Evolutionary conservation across 2,329 filamentous ascomycete species (phyloP), one percentile per base, ranked within the genome.

Genomic region (Exophiala oligosperma): DNA sequence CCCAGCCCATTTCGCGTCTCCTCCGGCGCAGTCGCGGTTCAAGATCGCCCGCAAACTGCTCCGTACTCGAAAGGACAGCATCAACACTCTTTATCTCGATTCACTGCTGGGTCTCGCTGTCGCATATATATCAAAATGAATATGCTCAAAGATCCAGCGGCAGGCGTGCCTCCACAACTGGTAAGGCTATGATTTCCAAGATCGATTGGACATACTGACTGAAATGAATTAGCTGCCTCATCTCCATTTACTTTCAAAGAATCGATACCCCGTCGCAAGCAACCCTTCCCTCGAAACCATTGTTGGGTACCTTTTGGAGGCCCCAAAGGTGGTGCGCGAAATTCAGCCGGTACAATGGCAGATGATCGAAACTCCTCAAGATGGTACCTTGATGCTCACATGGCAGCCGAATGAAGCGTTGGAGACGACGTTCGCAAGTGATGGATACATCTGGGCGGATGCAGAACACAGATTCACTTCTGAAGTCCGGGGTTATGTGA

Each of bases 361-460:
- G 47, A 96, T 93, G 73, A 84, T 97, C 56, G 86, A 94, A 67
- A 84, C 86, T 53, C 93, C 93, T 9, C 82, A 82, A 52, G 91
- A 96, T 74, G 92, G 92, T 56, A 88, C 87, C 7, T 83, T 96
- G 46, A 84, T 94, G 71, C 80, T 97, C 63, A 89, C 89, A 52
- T 97, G 93, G 93, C 92, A 97, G 72, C 89, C 93, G 1, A 79
- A 89, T 52, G 82, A 87, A 67, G 84, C 87, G 57, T 74, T 90
- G 55, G 85, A 84, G 3, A 86, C 83, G 1, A 88, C 86, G 67
- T 96, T 92, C 71, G 87, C 93, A 7, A 96, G 89, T 37, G 93
- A 99, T 77, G 94, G 94, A 48, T 95, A 92, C 72, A 81, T 97
- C 17, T 99, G 92, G 92, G 87, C 87, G 14, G 89, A 92, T 66